These are phyloP conservation scores for Solanum hybrid DNA, from an alignment of 305 asterid genomes.

Conservation along the genomic window DNA sequence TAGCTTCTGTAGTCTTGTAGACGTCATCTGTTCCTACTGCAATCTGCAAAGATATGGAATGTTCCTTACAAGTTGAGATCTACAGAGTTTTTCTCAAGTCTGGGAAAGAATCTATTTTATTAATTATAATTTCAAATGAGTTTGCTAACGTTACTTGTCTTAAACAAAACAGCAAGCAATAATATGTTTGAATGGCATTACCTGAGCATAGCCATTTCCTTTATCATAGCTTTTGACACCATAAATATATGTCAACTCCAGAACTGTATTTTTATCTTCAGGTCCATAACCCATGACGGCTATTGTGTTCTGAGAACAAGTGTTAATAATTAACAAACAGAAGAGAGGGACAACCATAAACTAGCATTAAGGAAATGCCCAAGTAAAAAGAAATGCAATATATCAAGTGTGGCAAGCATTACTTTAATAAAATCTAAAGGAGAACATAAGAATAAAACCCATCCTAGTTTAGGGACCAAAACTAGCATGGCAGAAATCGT, in stretches of 20 bases:
- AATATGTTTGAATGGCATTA: neutral
- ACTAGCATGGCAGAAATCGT: neutral
- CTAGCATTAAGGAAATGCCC: neutral
- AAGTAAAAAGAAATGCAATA: neutral
- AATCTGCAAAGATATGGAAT: constrained; percentile 24
- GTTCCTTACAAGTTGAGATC: constrained; percentile 2
- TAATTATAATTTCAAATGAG: neutral
- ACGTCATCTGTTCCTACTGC: constrained; percentile 47
- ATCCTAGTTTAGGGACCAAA: neutral
- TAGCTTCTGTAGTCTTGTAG: constrained; percentile 36
- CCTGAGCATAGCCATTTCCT: constrained; percentile 45
- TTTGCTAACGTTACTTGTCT: neutral
- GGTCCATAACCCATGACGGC: constrained; percentile 42
- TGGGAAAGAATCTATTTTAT: neutral
- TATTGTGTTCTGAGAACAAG: constrained; percentile 19
- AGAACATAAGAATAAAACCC: neutral
- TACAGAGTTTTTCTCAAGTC: neutral
- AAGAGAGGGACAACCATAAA: neutral
- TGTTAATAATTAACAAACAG: neutral
- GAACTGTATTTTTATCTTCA: constrained; percentile 27
- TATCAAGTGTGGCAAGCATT: neutral
- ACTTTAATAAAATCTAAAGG: neutral
- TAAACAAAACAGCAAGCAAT: neutral
- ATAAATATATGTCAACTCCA: constrained; percentile 29
- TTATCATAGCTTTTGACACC: constrained; percentile 32